Conservation (phyloP, 495 filamentous ascomycete species). For the Hyphodiscus hymeniophilus region DNA sequence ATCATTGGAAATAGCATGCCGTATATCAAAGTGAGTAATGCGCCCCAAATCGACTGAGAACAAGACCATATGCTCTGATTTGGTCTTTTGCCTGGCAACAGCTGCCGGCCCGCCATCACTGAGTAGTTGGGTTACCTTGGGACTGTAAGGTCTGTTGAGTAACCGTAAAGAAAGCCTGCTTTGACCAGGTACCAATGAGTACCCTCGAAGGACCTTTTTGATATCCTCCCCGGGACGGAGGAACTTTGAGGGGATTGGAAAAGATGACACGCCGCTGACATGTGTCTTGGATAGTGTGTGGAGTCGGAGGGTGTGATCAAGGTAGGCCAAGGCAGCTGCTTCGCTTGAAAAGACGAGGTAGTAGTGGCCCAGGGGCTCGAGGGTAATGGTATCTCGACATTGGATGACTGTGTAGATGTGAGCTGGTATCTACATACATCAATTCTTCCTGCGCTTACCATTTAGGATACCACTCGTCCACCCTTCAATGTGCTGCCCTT, state of each 20-base stretch:
- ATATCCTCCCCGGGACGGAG: constrained; percentile 38
- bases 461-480: constrained; percentile 45
- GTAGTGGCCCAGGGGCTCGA: constrained; percentile 46
- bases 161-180: constrained; percentile 16
- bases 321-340: constrained; percentile 47
- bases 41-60: constrained; percentile 36
- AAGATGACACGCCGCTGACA: constrained; percentile 20
- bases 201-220: constrained; percentile 32
- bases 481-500: constrained; percentile 51
- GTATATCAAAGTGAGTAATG: constrained; percentile 23
- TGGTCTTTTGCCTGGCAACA: not conserved
- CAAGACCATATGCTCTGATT: constrained; percentile 28
- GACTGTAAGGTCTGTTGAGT: constrained; percentile 19
- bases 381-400: constrained; percentile 42
- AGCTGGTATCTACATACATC: not conserved
- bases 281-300: constrained; percentile 33
- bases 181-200: constrained; percentile 41
- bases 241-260: constrained; percentile 25
- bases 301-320: constrained; percentile 34
- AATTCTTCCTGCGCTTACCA: constrained; percentile 14
- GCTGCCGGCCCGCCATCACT: constrained; percentile 20
- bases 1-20: constrained; percentile 33
- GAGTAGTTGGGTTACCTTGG: constrained; percentile 17
- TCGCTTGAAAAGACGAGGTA: constrained; percentile 52
- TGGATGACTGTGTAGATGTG: constrained; percentile 16